Conservation (phyloP, 768 basidiomycete species). For the Thelephora aurantiotincta region DNA sequence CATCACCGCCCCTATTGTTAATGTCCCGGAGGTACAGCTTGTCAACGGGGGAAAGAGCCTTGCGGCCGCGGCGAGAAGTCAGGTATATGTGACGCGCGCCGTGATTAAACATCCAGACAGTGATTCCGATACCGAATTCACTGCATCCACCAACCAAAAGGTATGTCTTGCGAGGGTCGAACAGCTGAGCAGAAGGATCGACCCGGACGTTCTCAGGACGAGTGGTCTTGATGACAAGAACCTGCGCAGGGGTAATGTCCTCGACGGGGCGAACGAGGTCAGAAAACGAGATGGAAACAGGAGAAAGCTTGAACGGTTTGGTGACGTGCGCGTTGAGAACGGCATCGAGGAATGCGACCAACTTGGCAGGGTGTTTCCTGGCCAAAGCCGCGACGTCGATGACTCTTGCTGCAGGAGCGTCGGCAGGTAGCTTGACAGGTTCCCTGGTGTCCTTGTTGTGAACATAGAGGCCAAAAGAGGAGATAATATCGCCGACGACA, state of each 20-base stretch:
- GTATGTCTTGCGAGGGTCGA: conserved; percentile 17
- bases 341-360: conserved; percentile 9
- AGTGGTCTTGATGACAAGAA: conserved; percentile 10
- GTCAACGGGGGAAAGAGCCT: conserved; percentile 12
- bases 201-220: conserved; percentile 6
- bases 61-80: conserved; percentile 13
- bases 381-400: conserved; percentile 13
- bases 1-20: conserved; percentile 11
- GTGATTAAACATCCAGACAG: conserved; percentile 20
- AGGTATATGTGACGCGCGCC: conserved; percentile 20
- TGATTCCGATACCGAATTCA: conserved; percentile 14
- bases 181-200: conserved; percentile 15
- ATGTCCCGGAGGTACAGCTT: conserved; percentile 16
- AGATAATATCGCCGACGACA: conserved; percentile 11
- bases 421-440: conserved; percentile 9
- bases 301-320: conserved; percentile 6
- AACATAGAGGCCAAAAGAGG: conserved; percentile 14
- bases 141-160: conserved; percentile 13
- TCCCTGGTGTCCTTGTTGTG: conserved; percentile 11
- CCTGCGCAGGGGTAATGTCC: conserved; percentile 4
- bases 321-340: conserved; percentile 11
- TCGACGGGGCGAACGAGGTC: background rate
- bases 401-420: conserved; percentile 8
- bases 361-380: conserved; percentile 10
- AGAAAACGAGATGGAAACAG: conserved; percentile 7